phyloP scores from a whole-genome alignment of 2,329 filamentous ascomycete species.

The Ophidiomyces ophidiicola region DNA sequence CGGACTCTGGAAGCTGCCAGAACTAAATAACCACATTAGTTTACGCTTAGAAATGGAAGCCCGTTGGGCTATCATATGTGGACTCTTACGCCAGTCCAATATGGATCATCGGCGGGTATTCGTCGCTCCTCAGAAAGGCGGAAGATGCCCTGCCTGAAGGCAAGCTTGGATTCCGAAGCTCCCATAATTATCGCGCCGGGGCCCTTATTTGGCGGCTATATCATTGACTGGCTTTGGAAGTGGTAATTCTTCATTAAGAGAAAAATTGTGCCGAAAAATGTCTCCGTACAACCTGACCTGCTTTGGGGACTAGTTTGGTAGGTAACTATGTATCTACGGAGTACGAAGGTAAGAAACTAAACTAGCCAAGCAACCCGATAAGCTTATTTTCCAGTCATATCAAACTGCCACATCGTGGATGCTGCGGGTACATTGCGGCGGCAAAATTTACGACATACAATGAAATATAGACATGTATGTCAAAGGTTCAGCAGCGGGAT shows the following conservation, averaged over 20 bases:
- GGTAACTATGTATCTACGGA: too few relatives aligned
- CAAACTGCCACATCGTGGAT: too few relatives aligned
- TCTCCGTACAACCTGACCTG: too few relatives aligned
- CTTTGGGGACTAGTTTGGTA: too few relatives aligned
- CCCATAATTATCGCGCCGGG: slow-evolving; percentile 53
- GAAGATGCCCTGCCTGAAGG: slow-evolving; percentile 98
- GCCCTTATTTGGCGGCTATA: not conserved
- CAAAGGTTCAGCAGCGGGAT: too few relatives aligned
- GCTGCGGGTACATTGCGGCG: too few relatives aligned
- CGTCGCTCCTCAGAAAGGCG: slow-evolving; percentile 80
- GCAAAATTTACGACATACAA: too few relatives aligned
- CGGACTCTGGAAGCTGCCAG: slow-evolving; percentile 91
- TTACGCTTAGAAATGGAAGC: not conserved
- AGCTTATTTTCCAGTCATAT: too few relatives aligned
- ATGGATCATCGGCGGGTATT: slow-evolving; percentile 76
- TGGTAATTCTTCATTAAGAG: not conserved
- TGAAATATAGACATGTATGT: too few relatives aligned
- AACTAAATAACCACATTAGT: slow-evolving; percentile 48
- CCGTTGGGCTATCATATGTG: not conserved
- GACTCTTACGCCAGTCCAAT: slow-evolving; percentile 73
- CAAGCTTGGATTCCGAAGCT: slow-evolving; percentile 95
- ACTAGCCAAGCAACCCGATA: too few relatives aligned
- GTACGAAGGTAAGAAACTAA: too few relatives aligned
- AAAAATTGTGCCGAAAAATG: too few relatives aligned
- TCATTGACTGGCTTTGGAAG: not conserved